These are phyloP conservation scores for Russula brevipes DNA, from an alignment of 768 basidiomycete species.

Conservation along the genomic window DNA sequence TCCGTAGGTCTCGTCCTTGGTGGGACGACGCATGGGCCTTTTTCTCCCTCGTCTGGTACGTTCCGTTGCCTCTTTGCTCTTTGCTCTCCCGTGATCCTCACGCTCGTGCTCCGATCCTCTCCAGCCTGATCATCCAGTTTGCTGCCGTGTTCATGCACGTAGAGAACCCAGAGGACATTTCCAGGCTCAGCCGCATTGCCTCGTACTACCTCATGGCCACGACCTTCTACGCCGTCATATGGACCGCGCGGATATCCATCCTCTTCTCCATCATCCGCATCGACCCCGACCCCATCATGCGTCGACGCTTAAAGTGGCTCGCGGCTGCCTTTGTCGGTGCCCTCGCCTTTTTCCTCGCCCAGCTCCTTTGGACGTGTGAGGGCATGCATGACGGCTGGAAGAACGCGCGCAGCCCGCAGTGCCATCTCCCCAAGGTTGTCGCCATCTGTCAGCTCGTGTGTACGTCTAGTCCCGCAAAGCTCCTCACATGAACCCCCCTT, in stretches of 20 bases:
- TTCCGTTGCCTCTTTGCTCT: not conserved
- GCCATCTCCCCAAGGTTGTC: conserved; percentile 42
- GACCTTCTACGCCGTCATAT: conserved; percentile 30
- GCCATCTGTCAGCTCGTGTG: conserved; percentile 50
- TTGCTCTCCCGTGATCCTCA: not conserved
- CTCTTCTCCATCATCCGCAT: conserved; percentile 52
- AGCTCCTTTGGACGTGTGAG: conserved; percentile 44
- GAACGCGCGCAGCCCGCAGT: conserved; percentile 34
- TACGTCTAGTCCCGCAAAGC: conserved; percentile 30
- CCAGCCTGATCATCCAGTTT: conserved; percentile 26
- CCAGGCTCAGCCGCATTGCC: conserved; percentile 26
- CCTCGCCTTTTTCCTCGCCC: conserved; percentile 39
- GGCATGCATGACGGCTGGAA: conserved; percentile 39
- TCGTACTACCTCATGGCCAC: conserved; percentile 31
- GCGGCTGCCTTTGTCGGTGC: conserved; percentile 31
- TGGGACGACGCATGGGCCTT: conserved; percentile 31
- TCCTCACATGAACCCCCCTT: not conserved
- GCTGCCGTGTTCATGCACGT: conserved; percentile 30
- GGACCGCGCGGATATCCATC: conserved; percentile 44
- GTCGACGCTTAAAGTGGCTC: conserved; percentile 18
- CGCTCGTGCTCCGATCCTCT: not conserved
- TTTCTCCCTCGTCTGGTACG: conserved; percentile 26
- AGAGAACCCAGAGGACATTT: conserved; percentile 20
- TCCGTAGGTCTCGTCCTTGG: conserved; percentile 29
- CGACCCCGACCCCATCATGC: conserved; percentile 35